Percentiles rank a stretch among this genome's conserved stretches.
phyloP scores from a whole-genome alignment of 805 yeast genomes.

The Pichia cabralensis region DNA sequence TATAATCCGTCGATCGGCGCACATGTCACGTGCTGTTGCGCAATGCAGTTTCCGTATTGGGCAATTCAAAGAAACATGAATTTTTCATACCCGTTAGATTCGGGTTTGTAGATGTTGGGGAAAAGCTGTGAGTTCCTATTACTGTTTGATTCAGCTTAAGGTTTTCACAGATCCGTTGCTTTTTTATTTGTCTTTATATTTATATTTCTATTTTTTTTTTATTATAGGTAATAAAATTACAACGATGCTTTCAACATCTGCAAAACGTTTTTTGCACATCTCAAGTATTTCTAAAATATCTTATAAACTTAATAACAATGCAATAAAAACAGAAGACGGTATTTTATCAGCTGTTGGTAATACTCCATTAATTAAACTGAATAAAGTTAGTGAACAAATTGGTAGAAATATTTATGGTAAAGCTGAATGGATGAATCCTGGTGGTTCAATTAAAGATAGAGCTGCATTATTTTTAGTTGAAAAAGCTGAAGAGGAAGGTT shows the following conservation, averaged over 20 bases:
- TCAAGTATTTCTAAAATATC: constrained; percentile 11
- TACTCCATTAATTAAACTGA: constrained; percentile 69
- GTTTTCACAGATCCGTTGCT: too few relatives aligned
- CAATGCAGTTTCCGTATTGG: too few relatives aligned
- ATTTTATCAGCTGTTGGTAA: constrained; percentile 85
- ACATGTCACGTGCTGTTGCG: constrained; percentile 14
- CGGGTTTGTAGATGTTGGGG: too few relatives aligned
- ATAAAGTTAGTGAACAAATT: constrained; percentile 42
- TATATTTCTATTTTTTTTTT: too few relatives aligned
- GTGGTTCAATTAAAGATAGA: constrained; percentile 86
- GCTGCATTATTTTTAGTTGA: constrained; percentile 73
- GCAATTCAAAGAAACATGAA: too few relatives aligned
- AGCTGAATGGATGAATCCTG: constrained; percentile 90
- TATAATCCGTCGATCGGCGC: too few relatives aligned
- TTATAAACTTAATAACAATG: constrained; percentile 40
- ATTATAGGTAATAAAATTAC: too few relatives aligned
- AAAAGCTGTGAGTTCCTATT: too few relatives aligned
- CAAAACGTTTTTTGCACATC: constrained; percentile 10
- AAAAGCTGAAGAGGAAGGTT: constrained; percentile 67
- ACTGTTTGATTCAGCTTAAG: too few relatives aligned
- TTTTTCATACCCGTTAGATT: too few relatives aligned
- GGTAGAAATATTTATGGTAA: constrained; percentile 79
- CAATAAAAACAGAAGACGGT: constrained; percentile 57
- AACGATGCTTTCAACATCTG: constrained; percentile 1
- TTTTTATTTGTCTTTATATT: too few relatives aligned